Conservation (phyloP, 2,329 filamentous ascomycete species). For the Fonsecaea pugnacius region DNA sequence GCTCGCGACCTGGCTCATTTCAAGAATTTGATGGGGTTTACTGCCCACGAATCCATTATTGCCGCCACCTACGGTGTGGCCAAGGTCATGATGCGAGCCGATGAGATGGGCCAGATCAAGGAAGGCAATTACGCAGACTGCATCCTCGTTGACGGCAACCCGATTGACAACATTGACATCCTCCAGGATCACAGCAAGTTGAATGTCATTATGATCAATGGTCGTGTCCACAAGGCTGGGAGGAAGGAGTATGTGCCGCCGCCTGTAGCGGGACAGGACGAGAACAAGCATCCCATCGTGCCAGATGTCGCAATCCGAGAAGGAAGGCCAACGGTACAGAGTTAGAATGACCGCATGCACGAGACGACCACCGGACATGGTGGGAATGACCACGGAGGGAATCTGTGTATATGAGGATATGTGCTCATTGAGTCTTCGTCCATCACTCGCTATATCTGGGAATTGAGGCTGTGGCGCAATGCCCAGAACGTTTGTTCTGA, state of each 20-base stretch:
- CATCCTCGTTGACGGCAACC: constrained; percentile 55
- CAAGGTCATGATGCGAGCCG: constrained; percentile 48
- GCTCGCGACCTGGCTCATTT: constrained; percentile 55
- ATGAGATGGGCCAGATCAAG: constrained; percentile 50
- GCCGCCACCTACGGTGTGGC: constrained; percentile 50
- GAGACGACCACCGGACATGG: background rate
- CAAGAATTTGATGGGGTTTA: constrained; percentile 52
- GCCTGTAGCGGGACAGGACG: constrained; percentile 22
- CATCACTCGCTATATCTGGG: background rate
- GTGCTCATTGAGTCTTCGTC: background rate
- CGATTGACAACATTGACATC: constrained; percentile 48
- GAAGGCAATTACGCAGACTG: constrained; percentile 51
- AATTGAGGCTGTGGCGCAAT: background rate
- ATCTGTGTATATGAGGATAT: background rate
- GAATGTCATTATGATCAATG: constrained; percentile 56
- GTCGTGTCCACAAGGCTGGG: constrained; percentile 50
- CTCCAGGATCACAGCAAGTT: constrained; percentile 52
- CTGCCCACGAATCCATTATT: constrained; percentile 51
- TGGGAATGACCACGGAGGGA: background rate
- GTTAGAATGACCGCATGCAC: background rate
- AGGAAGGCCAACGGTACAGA: constrained; percentile 7
- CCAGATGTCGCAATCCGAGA: constrained; percentile 22
- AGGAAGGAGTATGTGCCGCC: constrained; percentile 31
- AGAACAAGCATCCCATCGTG: constrained; percentile 22
- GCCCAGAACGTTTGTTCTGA: background rate